Evolutionary conservation across 768 basidiomycete species (phyloP).

Genomic region (Gelatoporia subvermispora): DNA sequence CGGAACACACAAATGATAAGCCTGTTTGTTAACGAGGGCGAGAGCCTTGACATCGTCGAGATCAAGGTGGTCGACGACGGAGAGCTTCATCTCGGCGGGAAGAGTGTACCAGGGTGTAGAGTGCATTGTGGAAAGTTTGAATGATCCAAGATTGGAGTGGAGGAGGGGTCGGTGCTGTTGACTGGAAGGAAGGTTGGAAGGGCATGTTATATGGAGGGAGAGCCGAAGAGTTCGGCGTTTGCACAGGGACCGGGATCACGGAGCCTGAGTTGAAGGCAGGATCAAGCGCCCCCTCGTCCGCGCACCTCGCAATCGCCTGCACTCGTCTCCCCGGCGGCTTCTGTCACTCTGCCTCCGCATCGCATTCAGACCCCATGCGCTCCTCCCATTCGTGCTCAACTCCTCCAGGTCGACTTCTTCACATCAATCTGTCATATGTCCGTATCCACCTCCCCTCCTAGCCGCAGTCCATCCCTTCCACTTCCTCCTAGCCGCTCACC

Average conservation of each 20-base stretch:
- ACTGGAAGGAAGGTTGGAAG: background rate
- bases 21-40: slow-evolving; percentile 42
- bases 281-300: too few species aligned
- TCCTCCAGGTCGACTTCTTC: too few species aligned
- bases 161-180: slow-evolving; percentile 6
- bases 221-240: slow-evolving; percentile 14
- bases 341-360: too few species aligned
- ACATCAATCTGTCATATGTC: too few species aligned
- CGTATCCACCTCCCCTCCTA: too few species aligned
- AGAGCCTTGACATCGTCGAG: slow-evolving; percentile 40
- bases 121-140: slow-evolving; percentile 1
- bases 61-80: slow-evolving; percentile 47
- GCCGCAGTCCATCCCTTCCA: too few species aligned
- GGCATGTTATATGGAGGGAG: background rate
- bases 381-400: too few species aligned
- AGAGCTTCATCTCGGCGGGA: slow-evolving; percentile 63
- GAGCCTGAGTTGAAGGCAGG: too few species aligned
- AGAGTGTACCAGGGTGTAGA: slow-evolving; percentile 44
- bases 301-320: too few species aligned
- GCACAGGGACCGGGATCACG: background rate
- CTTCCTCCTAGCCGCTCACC: too few species aligned
- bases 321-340: too few species aligned
- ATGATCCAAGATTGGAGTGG: slow-evolving; percentile 1
- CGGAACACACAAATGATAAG: slow-evolving; percentile 54
- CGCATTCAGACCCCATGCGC: too few species aligned